These are phyloP conservation scores for Epichloe festucae DNA, from an alignment of 2,329 filamentous ascomycete species.

Conservation along the genomic window DNA sequence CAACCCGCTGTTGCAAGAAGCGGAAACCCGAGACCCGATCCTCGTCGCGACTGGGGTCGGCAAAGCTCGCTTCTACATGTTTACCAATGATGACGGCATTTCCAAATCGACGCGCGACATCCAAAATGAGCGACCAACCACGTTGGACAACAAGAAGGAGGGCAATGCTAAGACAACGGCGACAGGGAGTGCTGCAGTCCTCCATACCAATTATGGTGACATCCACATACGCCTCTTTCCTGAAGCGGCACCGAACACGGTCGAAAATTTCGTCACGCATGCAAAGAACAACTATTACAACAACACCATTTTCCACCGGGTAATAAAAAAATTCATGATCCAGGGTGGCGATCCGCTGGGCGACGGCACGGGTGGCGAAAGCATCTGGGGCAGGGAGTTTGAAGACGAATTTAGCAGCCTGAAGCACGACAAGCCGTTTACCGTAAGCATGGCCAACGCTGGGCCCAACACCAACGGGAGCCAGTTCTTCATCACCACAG, in stretches of 20 bases:
- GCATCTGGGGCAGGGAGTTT: constrained; percentile 90
- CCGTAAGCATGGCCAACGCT: constrained; percentile 94
- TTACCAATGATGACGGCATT: constrained; percentile 77
- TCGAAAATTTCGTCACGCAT: constrained; percentile 96
- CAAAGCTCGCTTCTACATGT: constrained; percentile 95
- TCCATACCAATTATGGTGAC: constrained; percentile 90
- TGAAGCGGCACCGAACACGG: constrained; percentile 80
- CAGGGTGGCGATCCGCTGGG: constrained; percentile 92
- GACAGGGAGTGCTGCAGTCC: constrained; percentile 63
- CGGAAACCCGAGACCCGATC: constrained; percentile 82
- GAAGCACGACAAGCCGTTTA: constrained; percentile 92
- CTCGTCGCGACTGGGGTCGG: constrained; percentile 70
- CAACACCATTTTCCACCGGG: constrained; percentile 90
- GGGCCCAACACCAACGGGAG: constrained; percentile 90
- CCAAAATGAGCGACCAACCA: constrained; percentile 83
- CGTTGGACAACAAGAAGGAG: constrained; percentile 44
- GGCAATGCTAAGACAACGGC: constrained; percentile 46
- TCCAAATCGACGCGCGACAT: constrained; percentile 78
- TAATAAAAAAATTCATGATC: constrained; percentile 99
- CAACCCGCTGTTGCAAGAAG: constrained; percentile 86
- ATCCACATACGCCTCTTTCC: constrained; percentile 90
- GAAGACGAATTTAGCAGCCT: constrained; percentile 86
- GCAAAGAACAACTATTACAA: constrained; percentile 89
- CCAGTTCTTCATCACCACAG: constrained; percentile 97
- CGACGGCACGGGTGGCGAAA: constrained; percentile 77